Percentiles rank a stretch among this genome's conserved stretches.
Conservation (phyloP, 495 filamentous ascomycete species). For the Penicillium turbatum region DNA sequence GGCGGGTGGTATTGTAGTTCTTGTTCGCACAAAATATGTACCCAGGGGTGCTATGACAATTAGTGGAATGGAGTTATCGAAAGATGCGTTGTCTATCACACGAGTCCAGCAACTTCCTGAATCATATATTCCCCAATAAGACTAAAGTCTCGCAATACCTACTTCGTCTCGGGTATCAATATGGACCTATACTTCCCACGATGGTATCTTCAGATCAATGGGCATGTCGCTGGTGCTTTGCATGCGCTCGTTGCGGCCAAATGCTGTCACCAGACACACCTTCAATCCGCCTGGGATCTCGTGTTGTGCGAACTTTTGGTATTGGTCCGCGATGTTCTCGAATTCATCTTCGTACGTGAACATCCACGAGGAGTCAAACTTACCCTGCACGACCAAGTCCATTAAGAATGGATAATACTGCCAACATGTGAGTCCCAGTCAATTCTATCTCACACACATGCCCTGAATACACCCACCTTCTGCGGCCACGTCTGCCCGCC, state of each 20-base stretch:
- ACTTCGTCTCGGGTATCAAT: no score
- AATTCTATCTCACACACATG: background rate
- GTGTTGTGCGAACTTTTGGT: slow-evolving; percentile 19
- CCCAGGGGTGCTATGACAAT: no score
- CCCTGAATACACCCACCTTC: slow-evolving; percentile 25
- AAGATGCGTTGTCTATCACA: no score
- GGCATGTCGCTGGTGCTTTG: slow-evolving; percentile 3
- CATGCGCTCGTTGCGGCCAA: slow-evolving; percentile 17
- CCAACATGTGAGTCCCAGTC: background rate
- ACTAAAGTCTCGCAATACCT: no score
- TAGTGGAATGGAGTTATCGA: no score
- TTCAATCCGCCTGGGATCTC: slow-evolving; percentile 24
- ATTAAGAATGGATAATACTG: slow-evolving; percentile 30
- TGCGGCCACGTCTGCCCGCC: slow-evolving; percentile 24
- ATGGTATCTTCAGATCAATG: background rate
- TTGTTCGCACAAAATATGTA: no score
- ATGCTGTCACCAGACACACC: slow-evolving; percentile 24
- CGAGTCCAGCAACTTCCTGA: no score
- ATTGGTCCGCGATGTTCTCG: slow-evolving; percentile 25
- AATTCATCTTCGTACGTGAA: slow-evolving; percentile 29
- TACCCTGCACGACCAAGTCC: slow-evolving; percentile 21
- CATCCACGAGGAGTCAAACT: slow-evolving; percentile 29
- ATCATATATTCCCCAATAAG: no score
- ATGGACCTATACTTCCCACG: no score
- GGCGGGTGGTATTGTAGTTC: no score